Conservation (phyloP, 345 rosid genomes). For the Lepidium aucheri region DNA sequence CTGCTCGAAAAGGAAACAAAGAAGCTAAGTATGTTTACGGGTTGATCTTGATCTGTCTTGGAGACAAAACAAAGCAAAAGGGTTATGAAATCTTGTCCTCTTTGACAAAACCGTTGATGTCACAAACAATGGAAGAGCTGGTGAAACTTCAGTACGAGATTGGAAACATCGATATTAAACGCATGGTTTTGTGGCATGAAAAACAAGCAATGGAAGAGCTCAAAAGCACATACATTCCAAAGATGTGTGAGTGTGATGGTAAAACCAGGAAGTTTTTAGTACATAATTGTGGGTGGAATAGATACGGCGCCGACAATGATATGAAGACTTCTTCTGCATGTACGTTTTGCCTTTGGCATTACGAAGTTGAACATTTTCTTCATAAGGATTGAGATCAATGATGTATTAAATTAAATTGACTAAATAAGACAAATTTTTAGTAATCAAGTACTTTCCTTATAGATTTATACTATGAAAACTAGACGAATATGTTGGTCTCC, state of each 20-base stretch:
- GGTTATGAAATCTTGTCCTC: conserved; percentile 13
- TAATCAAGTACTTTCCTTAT: too few species aligned
- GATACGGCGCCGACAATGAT: not conserved
- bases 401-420: not conserved
- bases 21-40: conserved; percentile 19
- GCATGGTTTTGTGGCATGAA: not conserved
- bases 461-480: too few species aligned
- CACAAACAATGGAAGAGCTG: not conserved
- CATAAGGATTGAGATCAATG: not conserved
- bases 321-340: conserved; percentile 4
- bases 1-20: too few species aligned
- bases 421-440: not conserved
- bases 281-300: not conserved
- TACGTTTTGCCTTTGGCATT: conserved; percentile 5
- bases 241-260: conserved; percentile 11
- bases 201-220: not conserved
- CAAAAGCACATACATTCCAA: not conserved
- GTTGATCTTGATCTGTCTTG: conserved; percentile 8
- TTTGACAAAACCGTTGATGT: not conserved
- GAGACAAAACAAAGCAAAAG: conserved; percentile 5
- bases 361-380: not conserved
- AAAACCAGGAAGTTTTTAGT: not conserved
- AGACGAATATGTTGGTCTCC: too few species aligned
- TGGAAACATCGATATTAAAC: not conserved
- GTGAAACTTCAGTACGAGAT: not conserved